phyloP scores from a whole-genome alignment of 2,329 filamentous ascomycete genomes.

The Cytospora piceae region DNA sequence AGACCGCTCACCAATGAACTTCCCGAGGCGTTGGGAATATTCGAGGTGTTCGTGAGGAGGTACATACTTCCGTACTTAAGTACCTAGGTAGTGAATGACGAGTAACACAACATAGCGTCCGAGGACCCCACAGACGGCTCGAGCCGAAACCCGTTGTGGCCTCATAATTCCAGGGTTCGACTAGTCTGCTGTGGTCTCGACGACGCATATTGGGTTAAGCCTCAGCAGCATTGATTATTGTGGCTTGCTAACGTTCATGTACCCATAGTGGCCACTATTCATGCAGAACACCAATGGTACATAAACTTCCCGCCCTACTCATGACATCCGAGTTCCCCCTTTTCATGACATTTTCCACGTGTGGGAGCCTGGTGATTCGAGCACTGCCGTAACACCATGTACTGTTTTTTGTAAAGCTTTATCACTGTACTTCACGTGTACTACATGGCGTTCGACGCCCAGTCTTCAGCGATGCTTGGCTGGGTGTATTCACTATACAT shows the following conservation, averaged over 20 bases:
- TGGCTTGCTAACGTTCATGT: background rate
- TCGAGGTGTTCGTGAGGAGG: background rate
- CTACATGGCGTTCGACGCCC: background rate
- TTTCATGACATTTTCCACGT: background rate
- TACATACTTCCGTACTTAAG: too few relatives aligned
- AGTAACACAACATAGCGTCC: background rate
- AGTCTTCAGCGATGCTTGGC: background rate
- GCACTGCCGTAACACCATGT: background rate
- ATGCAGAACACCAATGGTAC: background rate
- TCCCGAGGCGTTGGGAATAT: background rate
- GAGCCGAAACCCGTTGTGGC: background rate
- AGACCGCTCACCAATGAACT: accelerated
- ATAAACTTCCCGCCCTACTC: background rate
- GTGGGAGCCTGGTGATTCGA: background rate
- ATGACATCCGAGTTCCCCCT: background rate
- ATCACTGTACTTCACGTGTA: background rate
- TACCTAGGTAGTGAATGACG: background rate
- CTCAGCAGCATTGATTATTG: background rate
- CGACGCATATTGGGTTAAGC: background rate
- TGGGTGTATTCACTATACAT: background rate
- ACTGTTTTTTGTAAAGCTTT: background rate
- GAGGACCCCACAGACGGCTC: background rate
- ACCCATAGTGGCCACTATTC: background rate
- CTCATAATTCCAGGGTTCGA: background rate
- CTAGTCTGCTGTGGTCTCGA: background rate